A percentile compares a stretch with the other conserved stretches of the same genome.
Conservation (phyloP, 768 basidiomycete genomes). For the Pleurotus sapidus region DNA sequence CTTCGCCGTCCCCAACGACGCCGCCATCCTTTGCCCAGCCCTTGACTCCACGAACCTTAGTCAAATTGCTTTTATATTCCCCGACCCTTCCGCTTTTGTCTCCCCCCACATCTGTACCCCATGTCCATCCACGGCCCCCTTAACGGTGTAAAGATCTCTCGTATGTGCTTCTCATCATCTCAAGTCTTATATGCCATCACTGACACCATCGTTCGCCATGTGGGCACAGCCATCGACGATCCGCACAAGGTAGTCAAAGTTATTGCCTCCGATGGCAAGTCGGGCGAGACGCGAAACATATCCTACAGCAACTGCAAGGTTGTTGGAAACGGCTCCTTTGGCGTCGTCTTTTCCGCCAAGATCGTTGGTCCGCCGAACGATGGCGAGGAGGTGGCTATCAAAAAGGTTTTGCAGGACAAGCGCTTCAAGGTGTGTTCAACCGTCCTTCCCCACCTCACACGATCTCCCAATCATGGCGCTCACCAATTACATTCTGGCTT, state of each 20-base stretch:
- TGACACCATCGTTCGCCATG: conserved; percentile 4
- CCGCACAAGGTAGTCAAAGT: conserved; percentile 96
- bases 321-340: conserved; percentile 98
- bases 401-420: conserved; percentile 99
- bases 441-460: not conserved
- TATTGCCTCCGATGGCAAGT: conserved; percentile 91
- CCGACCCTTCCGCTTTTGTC: conserved; percentile 26
- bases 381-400: conserved; percentile 93
- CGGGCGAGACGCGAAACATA: conserved; percentile 82
- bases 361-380: conserved; percentile 66
- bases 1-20: too few relatives aligned
- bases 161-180: conserved; percentile 44
- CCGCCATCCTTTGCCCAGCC: too few relatives aligned
- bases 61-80: conserved; percentile 29
- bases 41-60: not conserved
- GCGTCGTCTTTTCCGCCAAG: conserved; percentile 96
- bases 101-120: conserved; percentile 6
- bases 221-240: conserved; percentile 78
- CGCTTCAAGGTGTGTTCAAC: conserved; percentile 88
- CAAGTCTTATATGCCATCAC: not conserved
- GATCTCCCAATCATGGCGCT: not conserved
- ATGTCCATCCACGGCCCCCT: conserved; percentile 81
- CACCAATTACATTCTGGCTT: not conserved
- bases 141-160: conserved; percentile 85
- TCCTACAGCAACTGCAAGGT: conserved; percentile 98